Conservation (phyloP, 2,329 filamentous ascomycete genomes). For the Fusarium cicatricum region DNA sequence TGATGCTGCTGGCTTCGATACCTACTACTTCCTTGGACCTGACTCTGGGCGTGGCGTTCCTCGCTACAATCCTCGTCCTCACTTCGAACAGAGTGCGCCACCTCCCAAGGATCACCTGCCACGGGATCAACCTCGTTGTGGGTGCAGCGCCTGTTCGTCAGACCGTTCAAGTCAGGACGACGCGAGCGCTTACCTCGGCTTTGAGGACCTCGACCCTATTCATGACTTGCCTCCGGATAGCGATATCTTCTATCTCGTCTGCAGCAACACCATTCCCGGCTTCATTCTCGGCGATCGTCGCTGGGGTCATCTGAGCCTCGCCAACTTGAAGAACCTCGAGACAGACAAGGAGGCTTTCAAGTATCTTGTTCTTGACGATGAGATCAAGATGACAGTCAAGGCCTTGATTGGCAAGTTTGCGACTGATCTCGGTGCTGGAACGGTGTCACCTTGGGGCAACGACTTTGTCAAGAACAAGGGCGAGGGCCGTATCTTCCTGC, state of each 20-base stretch:
- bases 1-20: conserved; percentile 53
- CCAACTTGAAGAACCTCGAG: conserved; percentile 50
- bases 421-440: conserved; percentile 46
- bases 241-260: conserved; percentile 55
- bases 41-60: conserved; percentile 28
- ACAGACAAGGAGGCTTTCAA: conserved; percentile 59
- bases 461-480: conserved; percentile 61
- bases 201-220: conserved; percentile 52
- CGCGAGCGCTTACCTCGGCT: conserved; percentile 48
- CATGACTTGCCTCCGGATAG: conserved; percentile 48
- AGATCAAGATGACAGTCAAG: conserved; percentile 58
- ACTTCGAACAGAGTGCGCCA: conserved; percentile 16
- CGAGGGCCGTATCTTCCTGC: conserved; percentile 59
- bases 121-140: conserved; percentile 51
- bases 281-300: conserved; percentile 56
- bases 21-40: conserved; percentile 44
- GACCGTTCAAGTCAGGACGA: conserved; percentile 25
- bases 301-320: conserved; percentile 55
- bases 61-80: conserved; percentile 21
- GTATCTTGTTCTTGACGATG: conserved; percentile 58
- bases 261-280: conserved; percentile 55
- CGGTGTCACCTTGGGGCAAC: conserved; percentile 54
- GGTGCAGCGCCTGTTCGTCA: conserved; percentile 49
- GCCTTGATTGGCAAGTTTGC: conserved; percentile 58
- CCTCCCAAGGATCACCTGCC: conserved; percentile 50